These are phyloP conservation scores for Cucurbita maxima DNA, from an alignment of 306 rosid genomes.

Conservation along the genomic window DNA sequence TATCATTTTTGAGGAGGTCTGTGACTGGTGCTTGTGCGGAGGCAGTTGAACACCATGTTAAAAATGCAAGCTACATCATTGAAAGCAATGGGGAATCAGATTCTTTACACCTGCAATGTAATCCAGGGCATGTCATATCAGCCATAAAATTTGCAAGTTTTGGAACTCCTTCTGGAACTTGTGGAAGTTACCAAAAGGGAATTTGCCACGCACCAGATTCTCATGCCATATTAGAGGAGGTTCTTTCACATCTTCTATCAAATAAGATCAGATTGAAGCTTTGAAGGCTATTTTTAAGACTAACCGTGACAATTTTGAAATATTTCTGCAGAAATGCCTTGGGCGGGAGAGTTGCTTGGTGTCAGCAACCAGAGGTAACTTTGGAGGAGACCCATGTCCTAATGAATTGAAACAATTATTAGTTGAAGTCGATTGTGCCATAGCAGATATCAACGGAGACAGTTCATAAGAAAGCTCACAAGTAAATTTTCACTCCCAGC, in stretches of 20 bases:
- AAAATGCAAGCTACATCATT: background rate
- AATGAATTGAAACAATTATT: slow-evolving; percentile 19
- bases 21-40: slow-evolving; percentile 23
- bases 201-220: slow-evolving; percentile 26
- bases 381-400: slow-evolving; percentile 30
- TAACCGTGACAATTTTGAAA: background rate
- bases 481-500: background rate
- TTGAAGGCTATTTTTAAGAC: background rate
- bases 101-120: slow-evolving; percentile 15
- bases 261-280: background rate
- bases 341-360: slow-evolving; percentile 24
- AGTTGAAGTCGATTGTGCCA: slow-evolving; percentile 24
- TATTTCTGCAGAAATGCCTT: slow-evolving; percentile 20
- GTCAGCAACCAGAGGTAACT: slow-evolving; percentile 9
- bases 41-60: slow-evolving; percentile 19
- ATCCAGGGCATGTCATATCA: slow-evolving; percentile 22
- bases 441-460: background rate
- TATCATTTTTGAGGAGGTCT: slow-evolving; percentile 45
- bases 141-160: slow-evolving; percentile 28
- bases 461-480: background rate
- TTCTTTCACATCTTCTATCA: background rate
- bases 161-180: slow-evolving; percentile 22
- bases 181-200: slow-evolving; percentile 26
- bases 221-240: slow-evolving; percentile 21
- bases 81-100: slow-evolving; percentile 12